These are phyloP conservation scores for Colletotrichum sp. DNA, from an alignment of 2,329 filamentous ascomycete genomes.

Conservation along the genomic window DNA sequence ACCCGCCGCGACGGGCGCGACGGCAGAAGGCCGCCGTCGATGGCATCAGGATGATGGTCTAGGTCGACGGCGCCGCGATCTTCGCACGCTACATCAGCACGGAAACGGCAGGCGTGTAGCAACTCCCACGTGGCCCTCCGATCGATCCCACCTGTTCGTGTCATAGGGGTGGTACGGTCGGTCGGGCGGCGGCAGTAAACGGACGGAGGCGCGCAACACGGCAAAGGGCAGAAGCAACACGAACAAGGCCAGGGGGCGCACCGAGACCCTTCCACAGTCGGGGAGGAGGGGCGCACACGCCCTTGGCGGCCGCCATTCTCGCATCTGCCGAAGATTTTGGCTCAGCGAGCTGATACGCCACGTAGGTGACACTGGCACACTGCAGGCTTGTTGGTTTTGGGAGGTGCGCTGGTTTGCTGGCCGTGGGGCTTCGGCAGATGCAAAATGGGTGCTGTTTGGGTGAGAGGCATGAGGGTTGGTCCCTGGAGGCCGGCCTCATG, in stretches of 20 bases:
- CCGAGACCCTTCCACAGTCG: not conserved
- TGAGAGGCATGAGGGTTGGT: not conserved
- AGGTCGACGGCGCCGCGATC: not conserved
- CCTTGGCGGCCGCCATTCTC: not conserved
- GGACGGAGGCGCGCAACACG: not conserved
- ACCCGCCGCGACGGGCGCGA: not conserved
- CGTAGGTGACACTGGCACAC: not conserved
- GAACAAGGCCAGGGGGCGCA: not conserved
- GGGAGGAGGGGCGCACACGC: not conserved
- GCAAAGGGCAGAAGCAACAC: not conserved
- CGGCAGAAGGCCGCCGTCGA: not conserved
- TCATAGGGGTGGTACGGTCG: not conserved
- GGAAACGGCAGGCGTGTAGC: not conserved
- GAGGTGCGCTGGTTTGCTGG: not conserved
- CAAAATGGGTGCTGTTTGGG: not conserved
- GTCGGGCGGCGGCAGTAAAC: not conserved
- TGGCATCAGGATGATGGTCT: not conserved
- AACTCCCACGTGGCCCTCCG: slow-evolving; percentile 2
- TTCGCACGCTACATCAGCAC: not conserved
- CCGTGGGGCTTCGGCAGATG: slow-evolving; percentile 15
- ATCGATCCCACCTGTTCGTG: slow-evolving; percentile 17
- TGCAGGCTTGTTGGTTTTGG: not conserved
- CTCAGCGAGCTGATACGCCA: slow-evolving; percentile 8
- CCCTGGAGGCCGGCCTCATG: not conserved
- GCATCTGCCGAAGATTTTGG: slow-evolving; percentile 18